Percentiles rank a stretch among this genome's conserved stretches.
Conservation (phyloP, 2,329 filamentous ascomycete genomes). For the Aspergillaceae sp. region DNA sequence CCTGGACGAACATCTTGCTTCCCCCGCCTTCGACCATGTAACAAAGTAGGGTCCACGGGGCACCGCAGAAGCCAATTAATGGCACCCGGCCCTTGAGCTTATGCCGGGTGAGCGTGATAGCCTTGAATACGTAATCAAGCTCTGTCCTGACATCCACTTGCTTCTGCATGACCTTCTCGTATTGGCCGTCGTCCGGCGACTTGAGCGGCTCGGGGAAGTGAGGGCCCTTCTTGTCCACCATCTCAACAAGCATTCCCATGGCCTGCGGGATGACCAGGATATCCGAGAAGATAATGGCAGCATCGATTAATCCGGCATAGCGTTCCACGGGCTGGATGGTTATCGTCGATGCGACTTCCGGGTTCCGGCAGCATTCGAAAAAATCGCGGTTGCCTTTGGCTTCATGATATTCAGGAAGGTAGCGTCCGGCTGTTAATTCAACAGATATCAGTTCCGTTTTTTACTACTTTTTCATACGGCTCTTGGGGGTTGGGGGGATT, state of each 20-base stretch:
- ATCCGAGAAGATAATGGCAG: slow-evolving; percentile 97
- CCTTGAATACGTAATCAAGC: slow-evolving; percentile 90
- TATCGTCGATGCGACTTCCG: slow-evolving; percentile 84
- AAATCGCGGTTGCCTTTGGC: slow-evolving; percentile 88
- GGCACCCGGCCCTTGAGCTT: slow-evolving; percentile 85
- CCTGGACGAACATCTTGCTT: slow-evolving; percentile 86
- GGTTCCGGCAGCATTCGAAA: slow-evolving; percentile 92
- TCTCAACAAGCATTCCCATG: slow-evolving; percentile 97
- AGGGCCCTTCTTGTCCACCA: slow-evolving; percentile 95
- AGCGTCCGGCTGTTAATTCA: slow-evolving; percentile 65
- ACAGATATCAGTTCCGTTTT: background rate
- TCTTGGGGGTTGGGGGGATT: background rate
- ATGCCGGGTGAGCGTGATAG: slow-evolving; percentile 80
- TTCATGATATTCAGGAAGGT: slow-evolving; percentile 95
- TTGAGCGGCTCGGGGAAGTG: slow-evolving; percentile 82
- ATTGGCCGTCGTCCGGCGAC: slow-evolving; percentile 74
- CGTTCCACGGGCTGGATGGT: slow-evolving; percentile 93
- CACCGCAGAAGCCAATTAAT: slow-evolving; percentile 91
- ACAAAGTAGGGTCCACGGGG: slow-evolving; percentile 92
- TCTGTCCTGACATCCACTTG: slow-evolving; percentile 77
- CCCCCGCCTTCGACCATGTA: slow-evolving; percentile 99
- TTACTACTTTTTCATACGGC: too few species aligned
- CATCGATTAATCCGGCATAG: slow-evolving; percentile 82
- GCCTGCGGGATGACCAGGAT: slow-evolving; percentile 97
- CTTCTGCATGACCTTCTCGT: slow-evolving; percentile 63